Base-by-base conservation (phyloP, 768 basidiomycete genomes). In the Paxillus involutus region DNA sequence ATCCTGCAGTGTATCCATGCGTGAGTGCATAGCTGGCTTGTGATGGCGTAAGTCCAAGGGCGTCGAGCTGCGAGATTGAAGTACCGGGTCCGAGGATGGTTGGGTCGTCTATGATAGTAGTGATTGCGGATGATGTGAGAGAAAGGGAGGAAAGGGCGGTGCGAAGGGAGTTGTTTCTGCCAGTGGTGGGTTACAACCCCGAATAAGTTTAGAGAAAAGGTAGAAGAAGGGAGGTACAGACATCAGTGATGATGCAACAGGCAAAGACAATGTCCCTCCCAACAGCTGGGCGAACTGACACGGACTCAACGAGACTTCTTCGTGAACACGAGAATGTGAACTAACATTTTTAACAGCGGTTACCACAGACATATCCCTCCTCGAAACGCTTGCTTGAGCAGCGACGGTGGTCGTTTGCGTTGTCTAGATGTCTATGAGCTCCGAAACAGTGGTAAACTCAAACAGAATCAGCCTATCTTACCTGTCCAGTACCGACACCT, bases 351-450 rank as follows among this genome's bases (percentile, higher is more conserved):
- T 76, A 50, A 83, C 78, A 0, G 82, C 83, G 0, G 88, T 90
- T 0, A 89, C 87, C 10, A 88, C 85, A 1, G 86, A 85, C 87
- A 91, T 89, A 56, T 91, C 88, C 39, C 75, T 75, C 37, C 88
- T 71, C 0, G 80, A 68, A 0, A 90, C 88, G 24, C 85, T 84
- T 0, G 88, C 87, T 63, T 91, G 89, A 7, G 81, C 84, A 0
- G 85, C 85, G 6, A 88, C 81, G 0, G 86, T 88, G 0, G 84
- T 86, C 0, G 84, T 86, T 64, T 82, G 80, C 12, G 80, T 60
- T 0, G 81, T 83, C 80, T 84, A 45, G 17, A 21, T 21, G 21
- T 21, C 21, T 21, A 1, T 21, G 21, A 21, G 21, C 21, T 21
- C 2, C 21, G 21, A 21, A 8, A 33, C 33, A 12, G 11, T 16